phyloP scores from a whole-genome alignment of 768 basidiomycete genomes.

The Stropharia rugosoannulata region DNA sequence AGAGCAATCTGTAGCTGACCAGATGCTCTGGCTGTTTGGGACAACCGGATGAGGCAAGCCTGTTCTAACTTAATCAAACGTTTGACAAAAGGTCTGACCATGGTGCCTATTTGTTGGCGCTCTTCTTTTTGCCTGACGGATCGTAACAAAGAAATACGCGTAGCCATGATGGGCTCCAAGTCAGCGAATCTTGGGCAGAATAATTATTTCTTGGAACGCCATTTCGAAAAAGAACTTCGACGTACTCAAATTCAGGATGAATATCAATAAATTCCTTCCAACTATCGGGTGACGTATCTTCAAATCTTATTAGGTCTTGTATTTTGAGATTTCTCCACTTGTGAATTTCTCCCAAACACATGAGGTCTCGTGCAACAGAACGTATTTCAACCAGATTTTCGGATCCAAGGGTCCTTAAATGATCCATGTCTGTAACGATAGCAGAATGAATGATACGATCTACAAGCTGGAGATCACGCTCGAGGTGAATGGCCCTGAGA shows the following conservation, averaged over 20 bases:
- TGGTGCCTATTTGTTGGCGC: constrained; percentile 72
- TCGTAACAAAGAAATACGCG: constrained; percentile 77
- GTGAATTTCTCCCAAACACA: constrained; percentile 79
- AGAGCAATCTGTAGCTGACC: constrained; percentile 79
- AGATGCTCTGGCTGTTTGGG: constrained; percentile 65
- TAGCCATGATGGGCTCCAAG: constrained; percentile 77
- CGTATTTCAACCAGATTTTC: constrained; percentile 82
- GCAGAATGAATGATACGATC: constrained; percentile 48
- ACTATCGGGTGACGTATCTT: constrained; percentile 28
- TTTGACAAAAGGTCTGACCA: constrained; percentile 52
- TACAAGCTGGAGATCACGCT: constrained; percentile 55
- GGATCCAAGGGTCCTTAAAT: constrained; percentile 62
- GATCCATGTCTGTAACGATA: constrained; percentile 60
- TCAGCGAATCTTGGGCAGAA: constrained; percentile 58
- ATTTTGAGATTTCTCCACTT: constrained; percentile 50
- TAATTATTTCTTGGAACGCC: constrained; percentile 5
- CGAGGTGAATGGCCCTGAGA: constrained; percentile 79
- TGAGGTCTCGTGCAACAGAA: constrained; percentile 63
- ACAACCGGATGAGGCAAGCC: constrained; percentile 68
- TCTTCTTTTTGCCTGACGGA: constrained; percentile 70
- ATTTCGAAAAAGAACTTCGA: constrained; percentile 23
- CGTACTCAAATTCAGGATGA: constrained; percentile 63
- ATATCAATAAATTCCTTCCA: constrained; percentile 48
- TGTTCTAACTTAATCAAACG: constrained; percentile 63
- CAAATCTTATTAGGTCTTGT: constrained; percentile 32